Percentiles rank a stretch among this genome's conserved stretches.
Conservation (phyloP, 1,139 yeast genomes). For the Yamadazyma diddensiae region DNA sequence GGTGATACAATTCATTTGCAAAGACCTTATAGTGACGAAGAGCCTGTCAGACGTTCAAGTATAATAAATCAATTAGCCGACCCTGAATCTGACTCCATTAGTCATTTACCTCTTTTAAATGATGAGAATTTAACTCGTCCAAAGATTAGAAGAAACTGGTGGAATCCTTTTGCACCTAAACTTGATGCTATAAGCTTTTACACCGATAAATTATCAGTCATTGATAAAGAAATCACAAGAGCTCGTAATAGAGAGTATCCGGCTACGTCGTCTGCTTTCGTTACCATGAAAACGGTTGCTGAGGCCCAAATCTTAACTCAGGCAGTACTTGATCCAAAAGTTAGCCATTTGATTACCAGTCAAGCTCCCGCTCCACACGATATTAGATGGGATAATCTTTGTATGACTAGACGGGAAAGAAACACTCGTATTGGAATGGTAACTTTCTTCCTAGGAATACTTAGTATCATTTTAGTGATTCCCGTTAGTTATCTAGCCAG, state of each 20-base stretch:
- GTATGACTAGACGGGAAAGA: constrained; percentile 56
- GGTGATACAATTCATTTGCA: constrained; percentile 28
- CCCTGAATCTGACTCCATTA: constrained; percentile 15
- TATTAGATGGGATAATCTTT: constrained; percentile 74
- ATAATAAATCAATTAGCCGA: constrained; percentile 20
- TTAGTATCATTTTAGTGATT: constrained; percentile 64
- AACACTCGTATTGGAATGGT: constrained; percentile 58
- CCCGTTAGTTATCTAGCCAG: constrained; percentile 77
- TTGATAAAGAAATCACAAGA: constrained; percentile 56
- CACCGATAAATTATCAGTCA: constrained; percentile 49
- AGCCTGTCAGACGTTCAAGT: constrained; percentile 11
- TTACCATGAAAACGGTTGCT: constrained; percentile 82
- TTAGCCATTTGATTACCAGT: constrained; percentile 66
- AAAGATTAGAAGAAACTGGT: constrained; percentile 45
- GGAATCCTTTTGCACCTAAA: constrained; percentile 38
- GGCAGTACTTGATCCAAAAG: constrained; percentile 78
- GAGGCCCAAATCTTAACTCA: constrained; percentile 91
- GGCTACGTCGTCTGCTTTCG: constrained; percentile 64
- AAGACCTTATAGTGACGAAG: constrained; percentile 1
- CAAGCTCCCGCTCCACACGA: constrained; percentile 90
- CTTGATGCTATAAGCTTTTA: constrained; percentile 67
- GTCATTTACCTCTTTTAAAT: constrained; percentile 22
- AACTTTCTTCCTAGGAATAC: constrained; percentile 59
- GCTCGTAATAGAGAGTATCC: constrained; percentile 64
- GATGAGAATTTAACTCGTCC: constrained; percentile 47